Conservation (phyloP, 352 stramenopile genomes). For the Globisporangium cystogenes region DNA sequence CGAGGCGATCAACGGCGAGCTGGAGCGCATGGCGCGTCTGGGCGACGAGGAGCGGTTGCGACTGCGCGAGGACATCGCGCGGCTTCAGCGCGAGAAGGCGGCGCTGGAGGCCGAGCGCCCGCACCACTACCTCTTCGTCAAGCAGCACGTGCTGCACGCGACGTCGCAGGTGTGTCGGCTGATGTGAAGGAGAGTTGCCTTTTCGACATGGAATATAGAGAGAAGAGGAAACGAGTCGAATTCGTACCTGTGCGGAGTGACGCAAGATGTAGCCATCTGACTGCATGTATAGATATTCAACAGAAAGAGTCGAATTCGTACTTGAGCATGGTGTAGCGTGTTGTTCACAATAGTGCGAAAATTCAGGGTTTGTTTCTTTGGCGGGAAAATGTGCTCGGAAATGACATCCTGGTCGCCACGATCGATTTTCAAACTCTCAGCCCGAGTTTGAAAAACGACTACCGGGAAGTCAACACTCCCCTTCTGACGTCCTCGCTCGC, state of each 20-base stretch:
- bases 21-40: constrained; percentile 67
- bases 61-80: constrained; percentile 55
- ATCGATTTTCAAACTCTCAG: no score
- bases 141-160: constrained; percentile 46
- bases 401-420: background rate
- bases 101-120: constrained; percentile 52
- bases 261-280: no score
- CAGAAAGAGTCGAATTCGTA: constrained; percentile 1
- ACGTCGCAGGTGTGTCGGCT: constrained; percentile 57
- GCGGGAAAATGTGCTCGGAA: background rate
- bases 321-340: no score
- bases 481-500: no score
- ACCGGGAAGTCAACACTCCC: background rate
- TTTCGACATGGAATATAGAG: constrained; percentile 1
- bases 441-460: background rate
- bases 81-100: constrained; percentile 57
- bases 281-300: no score
- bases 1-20: constrained; percentile 65
- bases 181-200: constrained; percentile 46
- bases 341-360: no score
- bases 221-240: background rate
- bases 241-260: no score
- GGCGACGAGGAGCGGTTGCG: constrained; percentile 70
- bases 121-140: constrained; percentile 65
- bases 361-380: no score